Evolutionary conservation across 805 yeast species (phyloP), one percentile per base, ranked within the genome.

Genomic region (Yarrowia porcina): DNA sequence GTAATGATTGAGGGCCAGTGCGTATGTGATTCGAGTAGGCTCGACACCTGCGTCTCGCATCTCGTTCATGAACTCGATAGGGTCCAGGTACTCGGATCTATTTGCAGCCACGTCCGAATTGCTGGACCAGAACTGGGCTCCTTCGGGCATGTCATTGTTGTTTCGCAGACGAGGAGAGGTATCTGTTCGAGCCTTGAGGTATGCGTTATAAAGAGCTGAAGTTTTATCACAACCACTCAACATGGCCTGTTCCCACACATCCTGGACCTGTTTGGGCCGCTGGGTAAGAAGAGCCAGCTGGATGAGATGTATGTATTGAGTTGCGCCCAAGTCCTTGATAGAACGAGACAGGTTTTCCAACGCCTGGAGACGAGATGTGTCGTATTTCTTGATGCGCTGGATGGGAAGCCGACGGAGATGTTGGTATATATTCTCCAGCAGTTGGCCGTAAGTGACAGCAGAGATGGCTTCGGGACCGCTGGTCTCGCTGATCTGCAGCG

Each of bases 21-120:
- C 75, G 64, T 69, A 73, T 0, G 78, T 73, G 15, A 69, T 65
- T n/a, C 69, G 44, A 50, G 75, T 67, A 13, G 75, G 72, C 38
- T 65, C 47, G 6, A 71, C 67, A 10, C 73, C 74, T 18, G 66
- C 68, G n/a, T 65, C 64, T 32, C 66, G 62, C 75, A 74, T 72
- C 9, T 65, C 54, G 12, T 66, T 66, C 21, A 72, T 49, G 35
- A 74, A 52, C 13, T 66, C 64, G 11, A 69, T 28, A 7, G 73
- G 63, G n/a, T 56, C 45, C 20, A 35, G 15, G n/a, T n/a, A n/a
- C n/a, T n/a, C n/a, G n/a, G n/a, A n/a, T n/a, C n/a, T n/a, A n/a
- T n/a, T n/a, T n/a, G n/a, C n/a, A n/a, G n/a, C n/a, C n/a, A n/a
- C n/a, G n/a, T n/a, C n/a, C n/a, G n/a, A n/a, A n/a, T n/a, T n/a